Percentiles rank a stretch among this genome's conserved stretches.
phyloP scores from a whole-genome alignment of 2,329 filamentous ascomycete species.

The Aspergillus chevalieri region DNA sequence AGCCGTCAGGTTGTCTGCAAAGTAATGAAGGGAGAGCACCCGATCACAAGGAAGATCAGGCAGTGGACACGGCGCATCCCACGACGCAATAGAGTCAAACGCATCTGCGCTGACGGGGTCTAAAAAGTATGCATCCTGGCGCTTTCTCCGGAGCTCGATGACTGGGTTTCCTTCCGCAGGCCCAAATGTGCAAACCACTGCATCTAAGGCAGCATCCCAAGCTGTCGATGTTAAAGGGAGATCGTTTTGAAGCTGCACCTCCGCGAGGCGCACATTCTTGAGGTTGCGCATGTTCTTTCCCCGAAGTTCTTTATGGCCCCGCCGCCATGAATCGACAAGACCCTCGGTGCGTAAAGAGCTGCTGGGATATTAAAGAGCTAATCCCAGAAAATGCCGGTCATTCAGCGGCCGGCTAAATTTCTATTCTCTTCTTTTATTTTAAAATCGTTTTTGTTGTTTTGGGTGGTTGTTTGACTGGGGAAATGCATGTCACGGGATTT shows the following conservation, averaged over 20 bases:
- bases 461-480: constrained; percentile 12
- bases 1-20: constrained; percentile 69
- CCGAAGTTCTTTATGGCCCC: constrained; percentile 26
- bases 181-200: constrained; percentile 76
- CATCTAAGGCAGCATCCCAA: constrained; percentile 77
- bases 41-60: constrained; percentile 70
- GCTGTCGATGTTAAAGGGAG: constrained; percentile 67
- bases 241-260: constrained; percentile 55
- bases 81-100: constrained; percentile 62
- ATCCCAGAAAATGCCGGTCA: not conserved
- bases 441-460: constrained; percentile 10
- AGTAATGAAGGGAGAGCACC: constrained; percentile 75
- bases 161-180: constrained; percentile 63
- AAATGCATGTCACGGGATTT: constrained; percentile 28
- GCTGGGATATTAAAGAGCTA: not conserved
- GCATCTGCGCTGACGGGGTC: constrained; percentile 35
- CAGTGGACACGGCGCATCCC: constrained; percentile 78
- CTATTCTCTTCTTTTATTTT: not conserved
- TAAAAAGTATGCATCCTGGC: constrained; percentile 31
- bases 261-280: constrained; percentile 65
- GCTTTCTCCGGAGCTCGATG: constrained; percentile 63
- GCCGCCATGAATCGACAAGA: constrained; percentile 26
- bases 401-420: not conserved
- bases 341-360: constrained; percentile 3
- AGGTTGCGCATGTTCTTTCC: constrained; percentile 72